Conservation (phyloP, 305 asterid species). For the Plantago coronopus region DNA sequence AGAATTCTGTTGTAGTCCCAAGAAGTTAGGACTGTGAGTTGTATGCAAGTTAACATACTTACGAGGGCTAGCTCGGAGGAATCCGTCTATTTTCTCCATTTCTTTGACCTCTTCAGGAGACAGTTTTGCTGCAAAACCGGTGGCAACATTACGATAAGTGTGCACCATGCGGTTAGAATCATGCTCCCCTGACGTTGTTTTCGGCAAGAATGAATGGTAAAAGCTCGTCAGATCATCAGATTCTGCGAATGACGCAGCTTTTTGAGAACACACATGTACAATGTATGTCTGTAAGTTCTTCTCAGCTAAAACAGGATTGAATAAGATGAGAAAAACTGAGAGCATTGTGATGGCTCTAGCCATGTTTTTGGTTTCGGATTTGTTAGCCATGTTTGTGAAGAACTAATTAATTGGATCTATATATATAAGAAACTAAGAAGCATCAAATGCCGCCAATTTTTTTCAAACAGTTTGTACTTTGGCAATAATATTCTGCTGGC, state of each 20-base stretch:
- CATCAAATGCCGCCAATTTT: slow-evolving; percentile 13
- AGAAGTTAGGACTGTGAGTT: slow-evolving; percentile 42
- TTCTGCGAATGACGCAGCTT: slow-evolving; percentile 12
- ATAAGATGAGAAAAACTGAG: slow-evolving; percentile 16
- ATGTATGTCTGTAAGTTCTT: slow-evolving; percentile 33
- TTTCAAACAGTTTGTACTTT: slow-evolving; percentile 1
- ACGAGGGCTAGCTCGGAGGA: slow-evolving; percentile 38
- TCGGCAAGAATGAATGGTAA: slow-evolving; percentile 38
- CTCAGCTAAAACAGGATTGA: slow-evolving; percentile 24
- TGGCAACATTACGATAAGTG: slow-evolving; percentile 38
- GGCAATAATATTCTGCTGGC: slow-evolving; percentile 14
- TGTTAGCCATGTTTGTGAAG: slow-evolving; percentile 15
- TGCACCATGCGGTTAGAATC: slow-evolving; percentile 29
- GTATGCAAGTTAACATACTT: slow-evolving; percentile 33
- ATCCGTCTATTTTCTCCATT: slow-evolving; percentile 39
- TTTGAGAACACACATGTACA: slow-evolving; percentile 33
- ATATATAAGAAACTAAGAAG: slow-evolving; percentile 19
- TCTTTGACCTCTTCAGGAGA: slow-evolving; percentile 33
- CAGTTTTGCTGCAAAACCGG: slow-evolving; percentile 49
- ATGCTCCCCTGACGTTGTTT: slow-evolving; percentile 3
- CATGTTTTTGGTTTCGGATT: slow-evolving; percentile 19
- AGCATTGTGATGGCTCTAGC: slow-evolving; percentile 13
- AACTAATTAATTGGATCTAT: neutral
- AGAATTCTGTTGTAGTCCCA: slow-evolving; percentile 32
- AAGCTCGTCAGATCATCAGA: slow-evolving; percentile 24